Evolutionary conservation across 192 early-diverging fungal species (phyloP), one percentile per base, ranked within the genome.

Genomic region (Chytriomyces sp.): DNA sequence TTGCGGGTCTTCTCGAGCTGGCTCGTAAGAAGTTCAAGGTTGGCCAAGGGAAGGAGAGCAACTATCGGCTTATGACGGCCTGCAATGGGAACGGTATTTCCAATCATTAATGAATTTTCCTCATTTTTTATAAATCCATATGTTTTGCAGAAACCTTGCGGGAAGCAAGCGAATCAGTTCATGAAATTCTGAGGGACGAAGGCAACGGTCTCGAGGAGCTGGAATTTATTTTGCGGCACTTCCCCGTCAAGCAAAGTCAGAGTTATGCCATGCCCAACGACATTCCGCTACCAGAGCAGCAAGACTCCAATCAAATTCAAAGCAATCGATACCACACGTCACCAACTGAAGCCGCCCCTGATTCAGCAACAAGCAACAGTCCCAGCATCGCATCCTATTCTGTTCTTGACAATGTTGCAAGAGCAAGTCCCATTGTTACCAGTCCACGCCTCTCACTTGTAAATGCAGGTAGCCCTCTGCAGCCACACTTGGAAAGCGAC

Each of bases 21-120:
- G 81, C 82, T 6, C n/a, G 53, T 9, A 84, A 82, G 61, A 86
- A 86, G 75, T 86, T 86, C 63, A 82, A 86, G 75, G 4, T 86
- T 6, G 26, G n/a, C 23, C 24, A 65, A 20, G 67, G 45, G n/a
- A 9, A n/a, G 6, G 24, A 50, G 20, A 73, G n/a, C 26, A 48
- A n/a, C 6, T 83, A 73, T 74, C 61, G 74, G 46, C 63, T 86
- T 13, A 49, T 67, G 13, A 79, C 82, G 26, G 76, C 77, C 20
- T 65, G 81, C 72, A 67, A 64, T 20, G 35, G 35, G 63, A 13
- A 26, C 0, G 63, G 63, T 64, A 13, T 26, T 0, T 64, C 63
- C 13, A 59, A 1, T 59, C 57, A n/a, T 1, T 16, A 23, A 59
- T 59, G 16, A 59, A 59, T 53, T 67, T 78, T 57, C 66, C 50